These are phyloP conservation scores for Spencermartinsiella ligniputridi DNA, from an alignment of 1,139 yeast genomes.

Conservation along the genomic window DNA sequence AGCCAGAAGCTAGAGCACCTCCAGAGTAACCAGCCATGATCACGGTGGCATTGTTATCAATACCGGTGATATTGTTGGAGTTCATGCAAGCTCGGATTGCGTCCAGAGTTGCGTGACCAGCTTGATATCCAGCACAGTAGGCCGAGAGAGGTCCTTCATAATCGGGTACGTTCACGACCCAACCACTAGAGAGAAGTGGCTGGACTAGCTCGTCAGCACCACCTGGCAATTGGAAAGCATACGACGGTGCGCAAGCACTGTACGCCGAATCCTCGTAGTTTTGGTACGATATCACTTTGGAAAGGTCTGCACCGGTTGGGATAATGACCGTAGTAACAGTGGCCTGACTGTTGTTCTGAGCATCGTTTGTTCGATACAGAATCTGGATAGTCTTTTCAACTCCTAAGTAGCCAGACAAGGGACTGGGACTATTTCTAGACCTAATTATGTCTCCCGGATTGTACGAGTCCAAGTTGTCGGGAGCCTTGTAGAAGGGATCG, in stretches of 20 bases:
- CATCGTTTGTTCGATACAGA: conserved; percentile 21
- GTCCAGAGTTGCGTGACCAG: conserved; percentile 27
- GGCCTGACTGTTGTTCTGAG: conserved; percentile 17
- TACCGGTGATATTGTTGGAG: conserved; percentile 15
- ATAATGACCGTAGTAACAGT: conserved; percentile 28
- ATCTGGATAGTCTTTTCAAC: conserved; percentile 19
- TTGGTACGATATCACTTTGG: conserved; percentile 27
- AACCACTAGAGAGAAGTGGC: conserved; percentile 11
- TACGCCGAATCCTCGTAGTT: conserved; percentile 27
- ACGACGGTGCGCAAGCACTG: conserved; percentile 30
- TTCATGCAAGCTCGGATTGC: conserved; percentile 24
- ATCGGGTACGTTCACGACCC: conserved; percentile 25
- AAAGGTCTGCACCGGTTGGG: conserved; percentile 18
- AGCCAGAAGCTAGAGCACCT: conserved; percentile 29
- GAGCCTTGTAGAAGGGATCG: conserved; percentile 18
- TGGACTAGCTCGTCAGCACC: conserved; percentile 10
- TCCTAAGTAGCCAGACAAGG: conserved; percentile 10
- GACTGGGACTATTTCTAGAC: conserved; percentile 15
- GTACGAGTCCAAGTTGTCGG: conserved; percentile 7
- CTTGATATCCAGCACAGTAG: conserved; percentile 20
- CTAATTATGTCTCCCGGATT: conserved; percentile 19
- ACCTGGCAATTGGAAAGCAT: conserved; percentile 19
- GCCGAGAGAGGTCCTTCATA: conserved; percentile 26
- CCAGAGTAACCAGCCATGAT: conserved; percentile 29
- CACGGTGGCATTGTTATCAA: conserved; percentile 12